Evolutionary conservation across 1,284 basidiomycete genomes (phyloP).

Genomic region (Cutaneotrichosporon mucoides): DNA sequence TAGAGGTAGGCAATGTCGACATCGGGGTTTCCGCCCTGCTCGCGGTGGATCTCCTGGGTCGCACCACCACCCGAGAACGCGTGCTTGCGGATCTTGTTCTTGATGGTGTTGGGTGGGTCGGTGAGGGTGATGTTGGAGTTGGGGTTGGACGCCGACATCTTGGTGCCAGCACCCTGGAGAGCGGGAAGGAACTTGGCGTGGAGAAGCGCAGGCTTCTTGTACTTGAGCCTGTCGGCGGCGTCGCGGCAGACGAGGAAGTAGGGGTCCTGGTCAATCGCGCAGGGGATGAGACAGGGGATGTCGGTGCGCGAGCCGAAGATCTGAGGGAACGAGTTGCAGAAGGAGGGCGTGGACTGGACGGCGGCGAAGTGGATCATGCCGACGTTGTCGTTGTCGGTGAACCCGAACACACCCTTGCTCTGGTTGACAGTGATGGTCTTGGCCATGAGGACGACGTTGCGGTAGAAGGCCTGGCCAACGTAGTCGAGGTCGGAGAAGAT

Average conservation of each 20-base stretch:
- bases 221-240: slow-evolving; percentile 87
- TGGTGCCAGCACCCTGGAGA: slow-evolving; percentile 93
- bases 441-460: slow-evolving; percentile 89
- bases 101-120: slow-evolving; percentile 86
- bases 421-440: slow-evolving; percentile 90
- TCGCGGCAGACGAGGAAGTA: slow-evolving; percentile 93
- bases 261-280: slow-evolving; percentile 89
- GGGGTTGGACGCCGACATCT: slow-evolving; percentile 94
- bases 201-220: slow-evolving; percentile 87
- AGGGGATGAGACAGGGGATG: slow-evolving; percentile 92
- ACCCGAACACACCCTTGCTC: slow-evolving; percentile 92
- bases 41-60: slow-evolving; percentile 88
- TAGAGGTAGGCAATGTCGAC: slow-evolving; percentile 98
- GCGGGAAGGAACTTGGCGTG: slow-evolving; percentile 99
- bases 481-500: slow-evolving; percentile 93
- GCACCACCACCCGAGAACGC: slow-evolving; percentile 85
- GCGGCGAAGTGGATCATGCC: slow-evolving; percentile 97
- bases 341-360: slow-evolving; percentile 95
- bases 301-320: slow-evolving; percentile 84
- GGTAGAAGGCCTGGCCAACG: slow-evolving; percentile 79
- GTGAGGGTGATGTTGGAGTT: slow-evolving; percentile 94
- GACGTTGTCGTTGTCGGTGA: slow-evolving; percentile 96
- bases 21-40: slow-evolving; percentile 84
- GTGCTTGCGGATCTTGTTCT: slow-evolving; percentile 95
- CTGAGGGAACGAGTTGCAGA: slow-evolving; percentile 98